Conservation (phyloP, 495 filamentous ascomycete genomes). For the Trichocladium antarcticum region DNA sequence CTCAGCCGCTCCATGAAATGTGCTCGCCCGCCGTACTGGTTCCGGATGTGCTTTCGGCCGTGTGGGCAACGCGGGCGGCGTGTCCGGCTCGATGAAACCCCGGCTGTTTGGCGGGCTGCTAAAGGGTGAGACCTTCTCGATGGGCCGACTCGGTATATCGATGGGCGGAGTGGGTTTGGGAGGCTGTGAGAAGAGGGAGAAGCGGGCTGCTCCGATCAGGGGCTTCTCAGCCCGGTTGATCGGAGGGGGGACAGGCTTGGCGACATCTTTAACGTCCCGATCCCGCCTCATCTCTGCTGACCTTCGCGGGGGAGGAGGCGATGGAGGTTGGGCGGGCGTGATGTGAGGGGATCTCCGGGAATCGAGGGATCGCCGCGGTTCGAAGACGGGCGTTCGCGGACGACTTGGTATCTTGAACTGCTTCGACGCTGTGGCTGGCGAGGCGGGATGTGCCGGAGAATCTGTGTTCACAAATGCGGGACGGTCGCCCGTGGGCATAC, state of each 20-base stretch:
- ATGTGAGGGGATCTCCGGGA: constrained; percentile 33
- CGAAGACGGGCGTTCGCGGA: constrained; percentile 39
- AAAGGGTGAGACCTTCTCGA: constrained; percentile 63
- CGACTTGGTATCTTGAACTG: constrained; percentile 44
- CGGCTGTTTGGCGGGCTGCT: constrained; percentile 77
- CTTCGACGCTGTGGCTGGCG: constrained; percentile 41
- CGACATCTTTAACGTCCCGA: constrained; percentile 27
- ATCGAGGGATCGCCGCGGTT: too few species aligned
- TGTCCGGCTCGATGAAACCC: constrained; percentile 43
- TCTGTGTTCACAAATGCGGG: constrained; percentile 37
- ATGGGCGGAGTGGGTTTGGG: constrained; percentile 18
- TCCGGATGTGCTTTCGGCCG: constrained; percentile 26
- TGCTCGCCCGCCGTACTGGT: constrained; percentile 17
- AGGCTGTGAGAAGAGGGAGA: constrained; percentile 19
- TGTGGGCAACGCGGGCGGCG: constrained; percentile 34
- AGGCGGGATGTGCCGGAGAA: constrained; percentile 36
- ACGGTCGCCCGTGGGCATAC: constrained; percentile 29
- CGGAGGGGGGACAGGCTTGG: constrained; percentile 45
- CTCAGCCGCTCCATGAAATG: constrained; percentile 29
- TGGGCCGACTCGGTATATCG: constrained; percentile 23
- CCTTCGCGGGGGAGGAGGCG: constrained; percentile 44
- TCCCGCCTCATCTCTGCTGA: constrained; percentile 33
- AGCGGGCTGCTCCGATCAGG: constrained; percentile 38
- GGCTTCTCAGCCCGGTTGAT: constrained; percentile 78
- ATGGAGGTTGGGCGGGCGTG: constrained; percentile 36